Evolutionary conservation across 345 rosid genomes (phyloP).

Genomic region (Excoecaria agallocha): DNA sequence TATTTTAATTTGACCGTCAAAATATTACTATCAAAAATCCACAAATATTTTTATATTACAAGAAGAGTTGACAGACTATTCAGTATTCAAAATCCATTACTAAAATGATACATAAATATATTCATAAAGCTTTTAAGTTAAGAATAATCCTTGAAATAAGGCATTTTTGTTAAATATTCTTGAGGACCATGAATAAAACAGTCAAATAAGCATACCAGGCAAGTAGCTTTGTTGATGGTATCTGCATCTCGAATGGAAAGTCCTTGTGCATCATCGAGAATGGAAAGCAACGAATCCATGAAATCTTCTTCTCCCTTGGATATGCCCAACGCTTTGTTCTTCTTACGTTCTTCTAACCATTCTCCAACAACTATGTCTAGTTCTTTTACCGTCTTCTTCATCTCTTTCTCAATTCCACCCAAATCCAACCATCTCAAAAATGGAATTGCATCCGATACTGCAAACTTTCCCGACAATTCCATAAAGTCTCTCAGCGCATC

Average conservation of each 20-base stretch:
- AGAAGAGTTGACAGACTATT: too few relatives aligned
- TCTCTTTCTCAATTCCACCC: background rate
- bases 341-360: slow-evolving; percentile 14
- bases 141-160: too few relatives aligned
- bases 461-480: slow-evolving; percentile 18
- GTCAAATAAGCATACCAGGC: slow-evolving; percentile 22
- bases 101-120: too few relatives aligned
- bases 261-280: background rate
- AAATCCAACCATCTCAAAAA: background rate
- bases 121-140: too few relatives aligned
- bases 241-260: slow-evolving; percentile 18
- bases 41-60: too few relatives aligned
- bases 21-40: too few relatives aligned
- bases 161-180: too few relatives aligned
- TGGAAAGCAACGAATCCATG: slow-evolving; percentile 38
- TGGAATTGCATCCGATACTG: slow-evolving; percentile 13
- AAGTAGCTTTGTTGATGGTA: slow-evolving; percentile 31
- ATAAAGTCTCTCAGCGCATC: slow-evolving; percentile 20
- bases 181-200: background rate
- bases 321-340: background rate
- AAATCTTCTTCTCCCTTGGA: slow-evolving; percentile 28
- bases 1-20: too few relatives aligned
- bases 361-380: slow-evolving; percentile 14
- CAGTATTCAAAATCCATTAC: too few relatives aligned
- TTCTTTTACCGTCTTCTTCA: slow-evolving; percentile 15